Percentiles rank a stretch among this genome's conserved stretches.
phyloP scores from a whole-genome alignment of 179 eudicot genomes.

The Beta macrorhiza region DNA sequence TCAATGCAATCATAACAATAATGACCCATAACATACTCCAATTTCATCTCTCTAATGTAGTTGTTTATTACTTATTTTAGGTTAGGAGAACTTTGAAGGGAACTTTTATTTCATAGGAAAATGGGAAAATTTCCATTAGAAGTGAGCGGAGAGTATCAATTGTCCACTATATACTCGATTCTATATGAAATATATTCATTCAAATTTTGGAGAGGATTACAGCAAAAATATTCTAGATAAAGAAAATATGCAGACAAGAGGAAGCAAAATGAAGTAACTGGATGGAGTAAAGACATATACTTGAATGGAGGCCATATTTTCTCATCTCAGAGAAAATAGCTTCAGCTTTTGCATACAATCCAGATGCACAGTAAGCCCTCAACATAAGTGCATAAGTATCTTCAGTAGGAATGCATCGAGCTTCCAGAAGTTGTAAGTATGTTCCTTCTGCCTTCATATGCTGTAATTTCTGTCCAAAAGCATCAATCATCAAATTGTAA shows the following conservation, averaged over 20 bases:
- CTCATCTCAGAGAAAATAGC: constrained; percentile 71
- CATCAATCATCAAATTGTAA: constrained; percentile 81
- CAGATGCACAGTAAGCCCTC: constrained; percentile 65
- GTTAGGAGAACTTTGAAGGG: no score
- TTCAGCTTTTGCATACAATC: constrained; percentile 65
- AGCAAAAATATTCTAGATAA: not conserved
- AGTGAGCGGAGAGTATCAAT: not conserved
- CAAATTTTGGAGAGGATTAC: not conserved
- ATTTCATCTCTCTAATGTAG: no score
- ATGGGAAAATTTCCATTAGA: not conserved
- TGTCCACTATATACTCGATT: not conserved
- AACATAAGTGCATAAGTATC: constrained; percentile 83
- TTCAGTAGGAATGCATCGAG: constrained; percentile 76
- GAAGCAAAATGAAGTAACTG: not conserved
- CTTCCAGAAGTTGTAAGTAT: constrained; percentile 65
- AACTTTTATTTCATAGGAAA: no score
- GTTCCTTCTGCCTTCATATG: constrained; percentile 58
- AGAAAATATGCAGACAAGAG: not conserved
- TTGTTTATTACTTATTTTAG: no score
- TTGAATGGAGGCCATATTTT: constrained; percentile 52
- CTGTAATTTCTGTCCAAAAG: constrained; percentile 63
- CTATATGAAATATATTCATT: not conserved
- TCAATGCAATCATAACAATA: no score
- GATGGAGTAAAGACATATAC: constrained; percentile 39
- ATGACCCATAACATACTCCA: no score